These are phyloP conservation scores for Naganishia onofrii DNA, from an alignment of 768 basidiomycete species.

Conservation along the genomic window DNA sequence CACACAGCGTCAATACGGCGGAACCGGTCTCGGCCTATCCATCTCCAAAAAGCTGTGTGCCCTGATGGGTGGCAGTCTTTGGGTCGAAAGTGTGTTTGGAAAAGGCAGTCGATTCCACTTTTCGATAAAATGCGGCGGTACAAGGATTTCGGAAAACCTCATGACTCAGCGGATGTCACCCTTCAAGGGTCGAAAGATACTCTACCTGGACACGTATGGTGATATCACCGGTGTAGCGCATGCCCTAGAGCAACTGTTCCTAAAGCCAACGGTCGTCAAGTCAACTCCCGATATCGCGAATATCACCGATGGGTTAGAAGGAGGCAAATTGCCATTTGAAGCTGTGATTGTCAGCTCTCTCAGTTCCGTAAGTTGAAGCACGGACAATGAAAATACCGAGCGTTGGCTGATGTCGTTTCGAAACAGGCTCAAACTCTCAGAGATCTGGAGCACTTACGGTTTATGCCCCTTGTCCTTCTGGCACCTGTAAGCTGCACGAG, in stretches of 20 bases:
- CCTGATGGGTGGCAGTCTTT: constrained; percentile 97
- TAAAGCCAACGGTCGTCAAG: constrained; percentile 72
- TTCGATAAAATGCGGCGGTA: constrained; percentile 66
- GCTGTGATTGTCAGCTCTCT: constrained; percentile 93
- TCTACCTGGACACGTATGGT: constrained; percentile 82
- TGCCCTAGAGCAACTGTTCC: constrained; percentile 72
- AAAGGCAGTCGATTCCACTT: constrained; percentile 85
- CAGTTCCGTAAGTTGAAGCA: constrained; percentile 62
- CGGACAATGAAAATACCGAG: constrained; percentile 1
- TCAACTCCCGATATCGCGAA: constrained; percentile 45
- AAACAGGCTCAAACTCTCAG: constrained; percentile 79
- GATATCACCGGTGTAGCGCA: constrained; percentile 74
- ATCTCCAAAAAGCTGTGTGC: constrained; percentile 96
- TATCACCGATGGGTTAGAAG: constrained; percentile 14
- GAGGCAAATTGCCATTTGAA: constrained; percentile 78
- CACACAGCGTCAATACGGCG: constrained; percentile 73
- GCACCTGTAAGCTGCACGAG: constrained; percentile 60
- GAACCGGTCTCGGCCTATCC: constrained; percentile 55
- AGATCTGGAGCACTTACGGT: constrained; percentile 88
- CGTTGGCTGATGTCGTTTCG: constrained; percentile 25
- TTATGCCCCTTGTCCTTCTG: constrained; percentile 90
- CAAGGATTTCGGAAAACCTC: constrained; percentile 27
- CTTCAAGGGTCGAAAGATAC: constrained; percentile 79
- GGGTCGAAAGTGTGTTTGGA: constrained; percentile 85
- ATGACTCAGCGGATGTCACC: constrained; percentile 56